A percentile compares a stretch with the other conserved stretches of the same genome.
Evolutionary conservation across 306 rosid genomes (phyloP).

Genomic region (Gleditsia sinensis): DNA sequence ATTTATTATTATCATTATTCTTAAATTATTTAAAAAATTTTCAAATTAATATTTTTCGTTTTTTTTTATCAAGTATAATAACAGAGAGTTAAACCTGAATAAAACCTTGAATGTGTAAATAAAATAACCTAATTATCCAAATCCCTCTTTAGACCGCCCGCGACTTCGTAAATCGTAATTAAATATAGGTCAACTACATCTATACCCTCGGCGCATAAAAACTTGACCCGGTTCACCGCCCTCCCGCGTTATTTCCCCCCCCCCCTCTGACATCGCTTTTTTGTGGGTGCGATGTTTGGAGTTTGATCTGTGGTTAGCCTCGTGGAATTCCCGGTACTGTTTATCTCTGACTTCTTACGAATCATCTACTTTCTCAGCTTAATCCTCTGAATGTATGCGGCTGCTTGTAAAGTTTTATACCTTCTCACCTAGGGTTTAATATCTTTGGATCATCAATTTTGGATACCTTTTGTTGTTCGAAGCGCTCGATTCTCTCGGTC

Average conservation of each 20-base stretch:
- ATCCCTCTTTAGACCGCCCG: too few species aligned
- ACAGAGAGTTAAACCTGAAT: too few species aligned
- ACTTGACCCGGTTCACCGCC: background rate
- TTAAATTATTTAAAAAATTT: too few species aligned
- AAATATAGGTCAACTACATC: background rate
- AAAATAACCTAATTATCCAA: too few species aligned
- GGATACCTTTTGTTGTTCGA: background rate
- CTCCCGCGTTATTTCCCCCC: background rate
- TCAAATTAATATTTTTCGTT: too few species aligned
- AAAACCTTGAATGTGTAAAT: too few species aligned
- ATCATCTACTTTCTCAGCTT: background rate
- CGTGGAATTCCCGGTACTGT: constrained; percentile 17
- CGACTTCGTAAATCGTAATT: background rate
- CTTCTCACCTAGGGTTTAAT: constrained; percentile 47
- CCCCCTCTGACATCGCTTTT: background rate
- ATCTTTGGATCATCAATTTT: background rate
- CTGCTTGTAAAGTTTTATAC: background rate
- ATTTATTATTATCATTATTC: too few species aligned
- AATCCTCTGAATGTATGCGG: background rate
- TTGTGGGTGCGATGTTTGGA: background rate
- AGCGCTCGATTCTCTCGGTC: background rate
- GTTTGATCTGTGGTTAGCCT: constrained; percentile 36
- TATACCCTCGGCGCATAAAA: background rate
- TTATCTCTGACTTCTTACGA: background rate
- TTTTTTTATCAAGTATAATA: too few species aligned